phyloP scores from a whole-genome alignment of 306 rosid species.

The Fragaria nilgerrensis region DNA sequence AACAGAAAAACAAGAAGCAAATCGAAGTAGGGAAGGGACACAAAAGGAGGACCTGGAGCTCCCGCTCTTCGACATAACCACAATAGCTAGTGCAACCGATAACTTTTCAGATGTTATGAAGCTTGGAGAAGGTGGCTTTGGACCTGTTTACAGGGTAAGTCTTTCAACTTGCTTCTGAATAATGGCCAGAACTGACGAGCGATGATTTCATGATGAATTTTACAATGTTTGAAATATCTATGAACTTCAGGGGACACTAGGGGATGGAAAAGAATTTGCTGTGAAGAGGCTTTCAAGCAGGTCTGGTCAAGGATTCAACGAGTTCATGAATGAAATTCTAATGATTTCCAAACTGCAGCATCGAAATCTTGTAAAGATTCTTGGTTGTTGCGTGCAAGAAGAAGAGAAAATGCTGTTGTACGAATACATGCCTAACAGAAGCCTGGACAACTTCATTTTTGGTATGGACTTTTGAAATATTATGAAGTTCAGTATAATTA shows the following conservation, averaged over 20 bases:
- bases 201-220: background rate
- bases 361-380: slow-evolving; percentile 59
- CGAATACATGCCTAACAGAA: slow-evolving; percentile 24
- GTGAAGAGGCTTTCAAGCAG: slow-evolving; percentile 53
- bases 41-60: too few relatives aligned
- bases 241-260: slow-evolving; percentile 48
- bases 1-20: too few relatives aligned
- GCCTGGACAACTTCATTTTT: slow-evolving; percentile 65
- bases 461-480: slow-evolving; percentile 31
- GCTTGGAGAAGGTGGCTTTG: slow-evolving; percentile 70
- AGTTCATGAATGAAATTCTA: slow-evolving; percentile 59
- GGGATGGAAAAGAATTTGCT: slow-evolving; percentile 50
- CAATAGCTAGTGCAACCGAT: slow-evolving; percentile 40
- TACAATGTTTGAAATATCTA: background rate
- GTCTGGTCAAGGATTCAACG: slow-evolving; percentile 57
- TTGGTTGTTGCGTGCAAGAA: slow-evolving; percentile 54
- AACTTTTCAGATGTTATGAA: slow-evolving; percentile 39
- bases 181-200: background rate
- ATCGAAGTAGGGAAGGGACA: too few relatives aligned
- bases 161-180: background rate
- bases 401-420: slow-evolving; percentile 54
- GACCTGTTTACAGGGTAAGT: slow-evolving; percentile 51
- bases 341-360: slow-evolving; percentile 68
- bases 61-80: slow-evolving; percentile 27
- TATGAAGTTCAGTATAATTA: background rate